A percentile compares a stretch with the other conserved stretches of the same genome.
phyloP scores from a whole-genome alignment of 805 yeast species.

The Schwanniomyces polymorphus region DNA sequence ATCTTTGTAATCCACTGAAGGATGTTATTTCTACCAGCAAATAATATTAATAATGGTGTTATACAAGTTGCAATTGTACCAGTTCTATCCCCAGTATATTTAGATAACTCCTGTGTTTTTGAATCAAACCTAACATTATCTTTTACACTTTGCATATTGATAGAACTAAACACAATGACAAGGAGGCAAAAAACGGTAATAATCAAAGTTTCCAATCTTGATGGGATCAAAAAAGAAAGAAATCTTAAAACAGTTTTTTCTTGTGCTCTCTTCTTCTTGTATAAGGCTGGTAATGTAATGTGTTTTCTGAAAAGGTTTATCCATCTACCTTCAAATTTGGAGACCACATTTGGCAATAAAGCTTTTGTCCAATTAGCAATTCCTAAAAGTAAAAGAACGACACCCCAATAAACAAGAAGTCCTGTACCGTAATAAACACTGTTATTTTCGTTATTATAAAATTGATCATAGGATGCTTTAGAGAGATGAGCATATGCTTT shows the following conservation, averaged over 20 bases:
- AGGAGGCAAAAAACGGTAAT: constrained; percentile 19
- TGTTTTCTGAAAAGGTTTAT: constrained; percentile 20
- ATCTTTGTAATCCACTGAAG: constrained; percentile 61
- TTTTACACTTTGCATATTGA: constrained; percentile 15
- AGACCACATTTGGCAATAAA: constrained; percentile 37
- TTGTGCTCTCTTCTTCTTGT: constrained; percentile 17
- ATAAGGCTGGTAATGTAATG: constrained; percentile 20
- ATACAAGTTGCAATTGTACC: constrained; percentile 47
- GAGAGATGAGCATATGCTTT: constrained; percentile 8
- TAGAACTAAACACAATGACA: constrained; percentile 14
- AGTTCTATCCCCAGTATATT: constrained; percentile 50
- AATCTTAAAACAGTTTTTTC: constrained; percentile 16
- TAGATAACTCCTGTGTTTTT: constrained; percentile 15
- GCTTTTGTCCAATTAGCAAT: constrained; percentile 40
- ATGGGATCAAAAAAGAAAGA: constrained; percentile 29
- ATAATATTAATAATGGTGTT: constrained; percentile 54
- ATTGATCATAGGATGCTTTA: constrained; percentile 12
- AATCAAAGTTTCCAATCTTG: constrained; percentile 35
- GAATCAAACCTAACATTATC: constrained; percentile 24
- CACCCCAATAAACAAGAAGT: constrained; percentile 49
- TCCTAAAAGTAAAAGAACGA: constrained; percentile 41
- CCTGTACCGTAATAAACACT: constrained; percentile 35
- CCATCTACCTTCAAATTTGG: constrained; percentile 26
- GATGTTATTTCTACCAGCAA: constrained; percentile 50
- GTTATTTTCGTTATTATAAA: constrained; percentile 20